Conservation (phyloP, 1,284 basidiomycete species). For the Takashimella tepidaria region DNA sequence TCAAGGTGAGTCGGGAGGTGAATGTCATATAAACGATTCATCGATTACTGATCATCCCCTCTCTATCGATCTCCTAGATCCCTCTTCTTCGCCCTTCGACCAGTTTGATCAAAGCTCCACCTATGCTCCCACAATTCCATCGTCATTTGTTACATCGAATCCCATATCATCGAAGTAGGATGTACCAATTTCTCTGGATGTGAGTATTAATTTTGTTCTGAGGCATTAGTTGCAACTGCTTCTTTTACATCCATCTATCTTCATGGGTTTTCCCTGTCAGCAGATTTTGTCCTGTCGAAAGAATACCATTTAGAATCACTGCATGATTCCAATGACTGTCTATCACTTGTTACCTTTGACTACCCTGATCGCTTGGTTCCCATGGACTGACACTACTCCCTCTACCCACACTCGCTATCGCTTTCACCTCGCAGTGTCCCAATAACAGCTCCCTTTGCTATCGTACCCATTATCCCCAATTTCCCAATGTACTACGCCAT, state of each 20-base stretch:
- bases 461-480: constrained; percentile 51
- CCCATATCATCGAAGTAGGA: constrained; percentile 43
- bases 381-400: background rate
- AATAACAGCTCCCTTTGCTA: constrained; percentile 47
- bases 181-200: constrained; percentile 34
- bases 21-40: no score
- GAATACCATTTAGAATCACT: no score
- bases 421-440: constrained; percentile 29
- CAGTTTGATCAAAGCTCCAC: constrained; percentile 21
- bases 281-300: no score
- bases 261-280: background rate
- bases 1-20: constrained; percentile 40
- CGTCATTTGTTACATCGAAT: constrained; percentile 36
- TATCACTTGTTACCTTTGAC: background rate
- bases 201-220: no score
- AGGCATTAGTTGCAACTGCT: no score
- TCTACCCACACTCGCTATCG: background rate
- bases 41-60: no score
- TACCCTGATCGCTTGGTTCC: background rate
- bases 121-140: constrained; percentile 40
- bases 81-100: constrained; percentile 36
- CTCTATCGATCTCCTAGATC: no score
- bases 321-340: background rate
- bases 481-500: constrained; percentile 51
- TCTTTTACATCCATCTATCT: constrained; percentile 22